phyloP scores from a whole-genome alignment of 2,329 filamentous ascomycete genomes.

The Epichloe baconii region DNA sequence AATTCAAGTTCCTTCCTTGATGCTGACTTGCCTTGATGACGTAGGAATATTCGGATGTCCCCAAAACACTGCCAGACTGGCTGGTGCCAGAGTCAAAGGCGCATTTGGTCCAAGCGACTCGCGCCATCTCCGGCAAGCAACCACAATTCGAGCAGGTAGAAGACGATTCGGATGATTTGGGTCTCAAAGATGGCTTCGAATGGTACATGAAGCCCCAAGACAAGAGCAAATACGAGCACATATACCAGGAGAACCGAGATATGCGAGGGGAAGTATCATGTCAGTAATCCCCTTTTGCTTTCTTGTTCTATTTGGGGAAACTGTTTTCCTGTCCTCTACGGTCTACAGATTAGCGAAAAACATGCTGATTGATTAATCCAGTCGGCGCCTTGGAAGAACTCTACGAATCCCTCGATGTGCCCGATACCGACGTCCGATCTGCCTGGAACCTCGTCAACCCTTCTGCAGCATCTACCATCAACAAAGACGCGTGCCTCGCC shows the following conservation, averaged over 20 bases:
- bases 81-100: conserved; percentile 91
- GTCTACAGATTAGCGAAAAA: no score
- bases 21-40: background rate
- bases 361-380: conserved; percentile 15
- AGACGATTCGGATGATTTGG: conserved; percentile 68
- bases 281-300: conserved; percentile 26
- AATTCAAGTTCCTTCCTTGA: background rate
- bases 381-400: conserved; percentile 70
- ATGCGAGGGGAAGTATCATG: conserved; percentile 72
- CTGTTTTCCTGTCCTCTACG: no score
- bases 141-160: conserved; percentile 76
- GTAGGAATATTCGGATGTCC: conserved; percentile 85
- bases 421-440: conserved; percentile 69
- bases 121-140: conserved; percentile 66
- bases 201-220: conserved; percentile 97
- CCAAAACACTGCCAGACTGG: conserved; percentile 78
- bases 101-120: conserved; percentile 72
- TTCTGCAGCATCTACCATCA: conserved; percentile 66
- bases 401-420: conserved; percentile 67
- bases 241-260: conserved; percentile 87
- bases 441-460: conserved; percentile 98
- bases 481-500: conserved; percentile 86
- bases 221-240: conserved; percentile 90
- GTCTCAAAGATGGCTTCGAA: conserved; percentile 91
- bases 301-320: no score